A percentile compares a stretch with the other conserved stretches of the same genome.
These are phyloP conservation scores for Diaporthe citrichinensis DNA, from an alignment of 2,329 filamentous ascomycete species.

Conservation along the genomic window DNA sequence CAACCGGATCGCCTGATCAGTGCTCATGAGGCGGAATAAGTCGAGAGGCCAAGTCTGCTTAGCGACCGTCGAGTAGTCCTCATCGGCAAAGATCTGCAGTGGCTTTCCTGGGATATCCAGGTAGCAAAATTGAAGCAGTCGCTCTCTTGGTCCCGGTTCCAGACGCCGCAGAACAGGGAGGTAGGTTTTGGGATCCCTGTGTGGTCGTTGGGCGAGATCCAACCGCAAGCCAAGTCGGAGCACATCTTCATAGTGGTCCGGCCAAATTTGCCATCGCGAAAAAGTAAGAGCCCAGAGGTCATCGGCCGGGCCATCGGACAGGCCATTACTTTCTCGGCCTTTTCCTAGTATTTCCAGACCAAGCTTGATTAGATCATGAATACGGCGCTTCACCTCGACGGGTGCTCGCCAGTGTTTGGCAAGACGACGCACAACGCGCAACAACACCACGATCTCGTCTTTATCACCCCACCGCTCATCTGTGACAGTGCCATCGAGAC, in stretches of 20 bases:
- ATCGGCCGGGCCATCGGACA: not conserved
- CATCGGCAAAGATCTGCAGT: constrained; percentile 15
- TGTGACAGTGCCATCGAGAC: constrained; percentile 24
- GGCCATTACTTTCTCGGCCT: not conserved
- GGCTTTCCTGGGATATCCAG: constrained; percentile 20
- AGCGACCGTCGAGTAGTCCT: constrained; percentile 1
- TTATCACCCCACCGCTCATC: constrained; percentile 10
- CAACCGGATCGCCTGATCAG: not conserved
- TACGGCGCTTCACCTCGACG: not conserved
- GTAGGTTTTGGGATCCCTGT: not conserved
- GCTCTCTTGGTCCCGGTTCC: not conserved
- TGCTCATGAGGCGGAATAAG: constrained; percentile 4
- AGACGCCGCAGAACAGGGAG: constrained; percentile 1
- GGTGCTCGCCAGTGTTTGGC: not conserved
- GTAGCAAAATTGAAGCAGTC: constrained; percentile 29
- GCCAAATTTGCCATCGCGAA: constrained; percentile 20
- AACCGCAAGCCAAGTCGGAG: constrained; percentile 16
- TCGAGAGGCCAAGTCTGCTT: constrained; percentile 18
- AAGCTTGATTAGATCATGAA: constrained; percentile 17
- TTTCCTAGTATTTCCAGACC: constrained; percentile 12
- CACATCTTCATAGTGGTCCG: constrained; percentile 21
- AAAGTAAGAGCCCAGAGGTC: constrained; percentile 22
- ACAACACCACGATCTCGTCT: constrained; percentile 8
- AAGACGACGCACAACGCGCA: constrained; percentile 16
- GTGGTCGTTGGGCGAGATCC: not conserved